Conservation (phyloP, 1,284 basidiomycete genomes). For the Heliocybe sulcata region DNA sequence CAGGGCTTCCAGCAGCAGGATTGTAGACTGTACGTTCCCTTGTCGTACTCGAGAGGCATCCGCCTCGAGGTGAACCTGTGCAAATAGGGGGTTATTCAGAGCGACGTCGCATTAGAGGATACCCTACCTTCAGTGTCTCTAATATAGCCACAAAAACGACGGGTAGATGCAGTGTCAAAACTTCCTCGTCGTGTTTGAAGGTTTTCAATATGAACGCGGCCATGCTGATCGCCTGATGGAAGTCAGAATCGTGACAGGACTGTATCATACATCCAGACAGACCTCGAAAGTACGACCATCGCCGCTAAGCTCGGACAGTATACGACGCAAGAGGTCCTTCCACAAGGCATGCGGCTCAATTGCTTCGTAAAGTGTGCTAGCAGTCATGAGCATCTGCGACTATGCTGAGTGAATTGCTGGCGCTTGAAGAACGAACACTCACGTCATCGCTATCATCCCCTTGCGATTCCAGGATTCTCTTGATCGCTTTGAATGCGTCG, state of each 20-base stretch:
- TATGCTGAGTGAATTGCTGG: slow-evolving; percentile 5
- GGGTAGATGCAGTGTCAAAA: slow-evolving; percentile 74
- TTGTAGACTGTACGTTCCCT: slow-evolving; percentile 7
- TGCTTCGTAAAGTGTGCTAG: slow-evolving; percentile 87
- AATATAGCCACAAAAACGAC: slow-evolving; percentile 61
- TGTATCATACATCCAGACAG: slow-evolving; percentile 8
- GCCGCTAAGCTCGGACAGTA: slow-evolving; percentile 44
- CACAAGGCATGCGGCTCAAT: slow-evolving; percentile 87
- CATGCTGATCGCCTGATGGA: slow-evolving; percentile 51
- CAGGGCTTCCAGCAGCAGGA: slow-evolving; percentile 27
- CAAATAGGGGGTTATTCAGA: background rate
- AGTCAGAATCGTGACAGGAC: background rate
- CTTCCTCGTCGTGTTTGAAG: slow-evolving; percentile 82
- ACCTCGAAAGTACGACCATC: slow-evolving; percentile 41
- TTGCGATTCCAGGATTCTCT: slow-evolving; percentile 43
- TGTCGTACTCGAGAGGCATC: slow-evolving; percentile 21
- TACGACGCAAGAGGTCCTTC: slow-evolving; percentile 61
- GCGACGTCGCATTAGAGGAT: slow-evolving; percentile 2
- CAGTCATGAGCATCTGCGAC: slow-evolving; percentile 71
- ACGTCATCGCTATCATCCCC: slow-evolving; percentile 60
- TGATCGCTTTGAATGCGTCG: slow-evolving; percentile 73
- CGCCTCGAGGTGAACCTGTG: slow-evolving; percentile 32
- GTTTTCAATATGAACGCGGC: slow-evolving; percentile 63
- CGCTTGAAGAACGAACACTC: slow-evolving; percentile 14
- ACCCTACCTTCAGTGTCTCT: slow-evolving; percentile 51